Evolutionary conservation across 2,329 filamentous ascomycete species (phyloP).

Genomic region (Leptosphaerulina australis): DNA sequence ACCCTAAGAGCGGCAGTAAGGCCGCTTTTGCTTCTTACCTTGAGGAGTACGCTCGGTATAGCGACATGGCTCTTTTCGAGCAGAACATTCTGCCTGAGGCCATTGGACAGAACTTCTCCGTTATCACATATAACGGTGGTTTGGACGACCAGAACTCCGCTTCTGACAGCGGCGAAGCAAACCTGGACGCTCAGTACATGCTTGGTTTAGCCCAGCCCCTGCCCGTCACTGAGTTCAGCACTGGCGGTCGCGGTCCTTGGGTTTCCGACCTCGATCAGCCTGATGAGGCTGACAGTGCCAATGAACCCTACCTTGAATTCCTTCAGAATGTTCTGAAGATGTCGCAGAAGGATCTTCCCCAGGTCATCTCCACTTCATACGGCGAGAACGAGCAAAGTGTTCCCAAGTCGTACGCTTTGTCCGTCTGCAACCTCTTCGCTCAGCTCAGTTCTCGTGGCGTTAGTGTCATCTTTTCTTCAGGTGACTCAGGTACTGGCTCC

Average conservation of each 20-base stretch:
- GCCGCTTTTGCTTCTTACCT: conserved; percentile 61
- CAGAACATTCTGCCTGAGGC: conserved; percentile 45
- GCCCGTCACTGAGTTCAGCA: conserved; percentile 63
- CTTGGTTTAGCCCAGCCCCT: conserved; percentile 60
- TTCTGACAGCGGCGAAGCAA: conserved; percentile 58
- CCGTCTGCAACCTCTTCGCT: conserved; percentile 67
- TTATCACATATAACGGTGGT: conserved; percentile 38
- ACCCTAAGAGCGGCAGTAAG: conserved; percentile 54
- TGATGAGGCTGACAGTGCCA: conserved; percentile 54
- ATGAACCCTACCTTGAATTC: conserved; percentile 71
- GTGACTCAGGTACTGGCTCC: conserved; percentile 63
- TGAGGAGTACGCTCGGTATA: conserved; percentile 57
- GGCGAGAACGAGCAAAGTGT: conserved; percentile 70
- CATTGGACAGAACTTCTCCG: conserved; percentile 53
- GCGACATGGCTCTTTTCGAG: conserved; percentile 54
- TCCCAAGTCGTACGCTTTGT: conserved; percentile 64
- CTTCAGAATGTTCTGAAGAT: conserved; percentile 63
- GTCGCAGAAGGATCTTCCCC: conserved; percentile 58
- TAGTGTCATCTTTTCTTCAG: conserved; percentile 65
- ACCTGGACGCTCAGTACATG: conserved; percentile 67
- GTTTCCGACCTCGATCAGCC: conserved; percentile 56
- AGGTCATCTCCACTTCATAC: conserved; percentile 69
- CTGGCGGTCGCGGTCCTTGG: conserved; percentile 62
- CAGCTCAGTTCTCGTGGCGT: conserved; percentile 70
- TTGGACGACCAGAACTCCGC: conserved; percentile 31